These are phyloP conservation scores for Colletotrichum navitas DNA, from an alignment of 2,329 filamentous ascomycete genomes.

Conservation along the genomic window DNA sequence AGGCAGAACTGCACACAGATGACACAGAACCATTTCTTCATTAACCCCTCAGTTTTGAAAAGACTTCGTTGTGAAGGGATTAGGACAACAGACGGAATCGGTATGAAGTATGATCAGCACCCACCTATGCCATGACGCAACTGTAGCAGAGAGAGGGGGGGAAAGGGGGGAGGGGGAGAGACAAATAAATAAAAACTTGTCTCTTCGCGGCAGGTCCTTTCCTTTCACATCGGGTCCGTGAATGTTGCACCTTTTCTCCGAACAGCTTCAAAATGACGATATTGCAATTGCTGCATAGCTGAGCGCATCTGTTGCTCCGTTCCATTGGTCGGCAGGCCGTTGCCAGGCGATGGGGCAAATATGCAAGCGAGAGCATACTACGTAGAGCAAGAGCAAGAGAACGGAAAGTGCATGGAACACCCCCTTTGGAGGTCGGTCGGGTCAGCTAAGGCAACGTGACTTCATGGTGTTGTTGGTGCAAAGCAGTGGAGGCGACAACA, in stretches of 20 bases:
- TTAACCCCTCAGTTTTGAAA: not conserved
- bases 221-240: constrained; percentile 1
- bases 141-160: not conserved
- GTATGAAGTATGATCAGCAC: not conserved
- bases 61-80: not conserved
- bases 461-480: constrained; percentile 14
- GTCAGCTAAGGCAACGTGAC: constrained; percentile 5
- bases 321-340: constrained; percentile 22
- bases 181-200: constrained; percentile 3
- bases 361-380: constrained; percentile 18
- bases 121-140: constrained; percentile 20
- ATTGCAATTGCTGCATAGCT: constrained; percentile 15
- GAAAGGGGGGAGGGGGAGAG: not conserved
- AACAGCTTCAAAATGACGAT: constrained; percentile 11
- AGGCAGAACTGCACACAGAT: not conserved
- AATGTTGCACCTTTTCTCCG: constrained; percentile 5
- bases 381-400: constrained; percentile 15
- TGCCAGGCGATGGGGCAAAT: constrained; percentile 30
- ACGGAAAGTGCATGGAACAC: not conserved
- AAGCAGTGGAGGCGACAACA: constrained; percentile 14
- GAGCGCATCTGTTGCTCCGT: constrained; percentile 1
- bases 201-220: not conserved
- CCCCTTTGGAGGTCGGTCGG: not conserved
- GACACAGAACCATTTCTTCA: no score
- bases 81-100: not conserved